Conservation (phyloP, 192 early-diverging fungal species). For the Spinellus fusiger region DNA sequence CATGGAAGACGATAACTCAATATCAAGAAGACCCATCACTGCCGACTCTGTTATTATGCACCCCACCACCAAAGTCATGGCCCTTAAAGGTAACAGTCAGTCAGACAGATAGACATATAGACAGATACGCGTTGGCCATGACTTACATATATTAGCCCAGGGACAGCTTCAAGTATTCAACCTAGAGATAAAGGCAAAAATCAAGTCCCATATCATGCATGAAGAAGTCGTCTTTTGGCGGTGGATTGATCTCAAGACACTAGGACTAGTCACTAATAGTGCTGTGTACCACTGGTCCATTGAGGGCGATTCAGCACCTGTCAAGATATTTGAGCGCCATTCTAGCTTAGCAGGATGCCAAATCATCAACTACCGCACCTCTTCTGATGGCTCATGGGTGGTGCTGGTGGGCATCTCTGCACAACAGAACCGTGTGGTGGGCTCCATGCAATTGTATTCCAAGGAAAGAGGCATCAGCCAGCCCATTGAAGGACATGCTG, state of each 20-base stretch:
- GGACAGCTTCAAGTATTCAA: constrained; percentile 97
- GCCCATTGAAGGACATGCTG: constrained; percentile 94
- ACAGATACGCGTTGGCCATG: neutral
- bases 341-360: constrained; percentile 75
- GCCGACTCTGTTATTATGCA: constrained; percentile 99
- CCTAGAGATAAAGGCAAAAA: constrained; percentile 90
- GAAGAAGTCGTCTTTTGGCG: constrained; percentile 96
- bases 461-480: constrained; percentile 90
- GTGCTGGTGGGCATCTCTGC: constrained; percentile 92
- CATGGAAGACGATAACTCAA: constrained; percentile 75
- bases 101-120: neutral
- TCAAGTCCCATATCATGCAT: constrained; percentile 87
- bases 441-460: constrained; percentile 95
- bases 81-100: constrained; percentile 74
- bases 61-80: constrained; percentile 87
- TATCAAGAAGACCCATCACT: constrained; percentile 87
- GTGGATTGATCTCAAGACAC: constrained; percentile 82
- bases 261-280: constrained; percentile 85
- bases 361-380: constrained; percentile 94
- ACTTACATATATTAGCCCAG: constrained; percentile 47
- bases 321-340: constrained; percentile 93
- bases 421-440: constrained; percentile 83
- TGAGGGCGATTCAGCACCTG: constrained; percentile 79
- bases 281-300: constrained; percentile 97
- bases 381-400: constrained; percentile 92